Conservation (phyloP, 257 asterid species). For the Mitragyna speciosa region DNA sequence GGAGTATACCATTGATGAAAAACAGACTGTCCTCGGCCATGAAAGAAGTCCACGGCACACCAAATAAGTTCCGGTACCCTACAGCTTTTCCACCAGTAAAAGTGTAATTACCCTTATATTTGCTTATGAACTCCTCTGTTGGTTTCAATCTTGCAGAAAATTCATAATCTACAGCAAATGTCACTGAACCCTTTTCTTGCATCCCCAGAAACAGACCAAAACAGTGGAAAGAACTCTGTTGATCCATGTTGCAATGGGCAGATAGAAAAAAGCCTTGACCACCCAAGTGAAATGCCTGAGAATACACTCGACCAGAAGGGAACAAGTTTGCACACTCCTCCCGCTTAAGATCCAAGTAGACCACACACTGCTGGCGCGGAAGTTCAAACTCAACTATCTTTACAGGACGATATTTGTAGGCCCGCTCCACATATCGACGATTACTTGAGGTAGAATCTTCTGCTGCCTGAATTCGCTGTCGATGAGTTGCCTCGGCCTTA, state of each 20-base stretch:
- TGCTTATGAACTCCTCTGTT: conserved; percentile 67
- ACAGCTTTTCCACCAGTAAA: conserved; percentile 93
- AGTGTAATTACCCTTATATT: conserved; percentile 80
- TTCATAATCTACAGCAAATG: conserved; percentile 82
- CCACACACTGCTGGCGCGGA: conserved; percentile 87
- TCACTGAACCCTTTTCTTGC: conserved; percentile 87
- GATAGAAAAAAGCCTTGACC: conserved; percentile 93
- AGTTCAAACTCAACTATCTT: conserved; percentile 78
- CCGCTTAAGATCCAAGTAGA: conserved; percentile 79
- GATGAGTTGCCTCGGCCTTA: conserved; percentile 84
- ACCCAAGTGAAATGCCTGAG: conserved; percentile 91
- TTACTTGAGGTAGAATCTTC: conserved; percentile 54
- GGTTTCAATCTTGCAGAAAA: conserved; percentile 85
- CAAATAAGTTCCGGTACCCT: conserved; percentile 77
- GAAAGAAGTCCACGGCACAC: conserved; percentile 74
- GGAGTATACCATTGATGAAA: conserved; percentile 67
- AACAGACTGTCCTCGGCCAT: conserved; percentile 77
- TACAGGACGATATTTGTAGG: conserved; percentile 83
- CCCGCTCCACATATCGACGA: conserved; percentile 71
- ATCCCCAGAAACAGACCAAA: conserved; percentile 90
- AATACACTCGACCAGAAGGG: conserved; percentile 84
- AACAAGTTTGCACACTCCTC: conserved; percentile 66
- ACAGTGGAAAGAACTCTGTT: conserved; percentile 79
- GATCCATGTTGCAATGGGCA: conserved; percentile 95
- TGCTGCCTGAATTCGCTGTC: conserved; percentile 61